Evolutionary conservation across 2,329 filamentous ascomycete species (phyloP), one percentile per base, ranked within the genome.

Genomic region (Shiraia bambusicola): DNA sequence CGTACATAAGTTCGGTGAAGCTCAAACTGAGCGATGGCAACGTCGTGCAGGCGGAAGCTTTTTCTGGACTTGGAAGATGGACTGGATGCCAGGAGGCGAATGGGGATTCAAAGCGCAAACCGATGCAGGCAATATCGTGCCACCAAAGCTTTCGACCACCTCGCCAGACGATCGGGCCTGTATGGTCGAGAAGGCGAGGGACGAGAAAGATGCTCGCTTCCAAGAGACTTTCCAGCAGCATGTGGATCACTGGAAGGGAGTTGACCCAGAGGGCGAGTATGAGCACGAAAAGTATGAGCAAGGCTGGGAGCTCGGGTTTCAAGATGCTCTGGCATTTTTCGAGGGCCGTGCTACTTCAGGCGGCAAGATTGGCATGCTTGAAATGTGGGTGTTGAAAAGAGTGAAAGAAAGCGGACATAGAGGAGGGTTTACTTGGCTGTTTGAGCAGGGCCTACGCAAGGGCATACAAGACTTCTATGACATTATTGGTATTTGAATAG

Each of bases 31-130:
- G 9, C 69, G 69, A 30, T 82, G 75, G 61, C 72, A 77, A 41
- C 54, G 71, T n/a, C 71, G 69, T 31, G 63, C 75, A 11, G 75
- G 74, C 2, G 80, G 79, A 1, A 70, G 69, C 24, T 81, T 75
- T 54, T 83, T 82, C 65, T 82, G 79, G 80, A 82, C 79, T 0
- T 77, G 71, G 55, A 79, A 79, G 40, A 82, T 82, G 78, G 72
- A 79, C 49, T 82, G 79, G 78, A 79, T 79, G 72, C 72, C 74
- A n/a, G 79, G 78, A 10, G 79, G 78, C 10, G 79, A 80, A 59
- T 82, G 80, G 80, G 79, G 79, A 0, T 81, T 82, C 63, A 70
- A 72, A 14, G 70, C 76, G 27, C 77, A 79, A 63, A 72, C 69
- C 7, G 72, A 76, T 15, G 70, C 69, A 15, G 62, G 66, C 2